Conservation (phyloP, 345 rosid genomes). For the Rhodomyrtus tomentosa region DNA sequence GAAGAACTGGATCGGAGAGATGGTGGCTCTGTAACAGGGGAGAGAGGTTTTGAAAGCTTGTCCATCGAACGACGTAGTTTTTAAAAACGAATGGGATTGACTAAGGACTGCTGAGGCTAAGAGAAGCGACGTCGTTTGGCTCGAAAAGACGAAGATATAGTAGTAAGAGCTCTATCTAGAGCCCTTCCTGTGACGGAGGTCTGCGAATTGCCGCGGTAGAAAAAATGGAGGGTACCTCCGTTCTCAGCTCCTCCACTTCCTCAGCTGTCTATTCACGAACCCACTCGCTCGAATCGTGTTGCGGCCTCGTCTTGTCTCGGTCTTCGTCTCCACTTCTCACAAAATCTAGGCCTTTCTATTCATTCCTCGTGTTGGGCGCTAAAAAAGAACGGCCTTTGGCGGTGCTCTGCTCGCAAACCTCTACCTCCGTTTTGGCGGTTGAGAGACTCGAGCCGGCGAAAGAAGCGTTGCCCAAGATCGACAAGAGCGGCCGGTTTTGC, state of each 20-base stretch:
- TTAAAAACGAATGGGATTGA: background rate
- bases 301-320: background rate
- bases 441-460: slow-evolving; percentile 12
- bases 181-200: slow-evolving; percentile 21
- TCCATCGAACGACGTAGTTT: background rate
- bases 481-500: slow-evolving; percentile 86
- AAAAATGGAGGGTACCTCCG: slow-evolving; percentile 42
- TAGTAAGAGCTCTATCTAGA: background rate
- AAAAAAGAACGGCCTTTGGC: background rate
- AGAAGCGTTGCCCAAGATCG: slow-evolving; percentile 63
- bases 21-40: background rate
- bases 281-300: background rate
- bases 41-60: background rate
- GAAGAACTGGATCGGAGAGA: background rate
- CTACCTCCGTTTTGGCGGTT: slow-evolving; percentile 28
- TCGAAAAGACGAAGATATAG: background rate
- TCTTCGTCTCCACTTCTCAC: background rate
- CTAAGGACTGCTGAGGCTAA: no score
- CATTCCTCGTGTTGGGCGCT: background rate
- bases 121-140: background rate
- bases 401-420: background rate
- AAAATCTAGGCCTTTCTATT: background rate
- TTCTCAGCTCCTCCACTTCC: slow-evolving; percentile 13
- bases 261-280: background rate
- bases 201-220: background rate